Evolutionary conservation across 352 stramenopile genomes (phyloP).

Genomic region (Globisporangium okanoganense): DNA sequence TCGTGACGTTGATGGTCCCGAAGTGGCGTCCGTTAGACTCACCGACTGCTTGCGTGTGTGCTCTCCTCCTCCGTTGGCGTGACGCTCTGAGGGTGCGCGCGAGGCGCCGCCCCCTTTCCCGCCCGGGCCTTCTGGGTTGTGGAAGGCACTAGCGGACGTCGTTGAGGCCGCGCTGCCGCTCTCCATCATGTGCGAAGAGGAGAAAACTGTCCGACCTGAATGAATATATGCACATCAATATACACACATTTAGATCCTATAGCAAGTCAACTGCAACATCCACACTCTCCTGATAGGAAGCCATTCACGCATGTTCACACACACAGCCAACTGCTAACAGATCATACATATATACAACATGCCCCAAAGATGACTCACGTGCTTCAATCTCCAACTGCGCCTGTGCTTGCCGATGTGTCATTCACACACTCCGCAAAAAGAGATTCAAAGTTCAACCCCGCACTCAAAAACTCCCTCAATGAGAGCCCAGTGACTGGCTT

Average conservation of each 20-base stretch:
- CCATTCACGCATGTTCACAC: neutral
- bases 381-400: constrained; percentile 10
- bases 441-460: neutral
- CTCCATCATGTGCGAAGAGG: constrained; percentile 18
- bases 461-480: neutral
- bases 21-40: constrained; percentile 5
- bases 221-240: neutral
- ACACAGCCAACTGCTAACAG: neutral
- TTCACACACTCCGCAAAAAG: constrained; percentile 6
- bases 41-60: constrained; percentile 12
- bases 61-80: constrained; percentile 7
- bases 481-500: neutral
- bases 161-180: constrained; percentile 12
- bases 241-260: neutral
- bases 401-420: constrained; percentile 13
- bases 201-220: constrained; percentile 2
- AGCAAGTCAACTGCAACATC: neutral
- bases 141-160: constrained; percentile 8
- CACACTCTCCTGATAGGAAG: neutral
- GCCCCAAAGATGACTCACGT: constrained; percentile 5
- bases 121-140: constrained; percentile 7
- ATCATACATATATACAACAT: neutral
- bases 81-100: constrained; percentile 9
- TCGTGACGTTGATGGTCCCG: constrained; percentile 12
- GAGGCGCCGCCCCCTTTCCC: neutral